These are phyloP conservation scores for Delitschia confertaspora DNA, from an alignment of 495 filamentous ascomycete species.

Conservation along the genomic window DNA sequence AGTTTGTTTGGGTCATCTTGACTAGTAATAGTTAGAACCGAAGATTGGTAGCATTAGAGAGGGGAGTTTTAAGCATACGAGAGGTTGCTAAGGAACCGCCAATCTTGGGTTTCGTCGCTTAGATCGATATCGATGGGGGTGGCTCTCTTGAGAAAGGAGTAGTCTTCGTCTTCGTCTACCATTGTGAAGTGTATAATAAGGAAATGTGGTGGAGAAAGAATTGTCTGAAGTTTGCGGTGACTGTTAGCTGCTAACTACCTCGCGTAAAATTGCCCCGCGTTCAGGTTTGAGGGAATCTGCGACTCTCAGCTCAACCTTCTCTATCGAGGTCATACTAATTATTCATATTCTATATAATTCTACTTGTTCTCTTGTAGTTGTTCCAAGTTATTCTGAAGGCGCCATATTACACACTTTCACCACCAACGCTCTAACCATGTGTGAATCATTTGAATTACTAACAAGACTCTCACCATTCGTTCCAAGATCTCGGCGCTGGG, in stretches of 20 bases:
- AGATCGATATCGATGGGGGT: slow-evolving; percentile 49
- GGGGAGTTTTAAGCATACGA: slow-evolving; percentile 37
- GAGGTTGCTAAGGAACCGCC: slow-evolving; percentile 59
- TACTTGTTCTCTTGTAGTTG: too few relatives aligned
- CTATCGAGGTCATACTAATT: too few relatives aligned
- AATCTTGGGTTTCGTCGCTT: slow-evolving; percentile 83
- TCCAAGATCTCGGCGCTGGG: too few relatives aligned
- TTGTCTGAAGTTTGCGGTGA: too few relatives aligned
- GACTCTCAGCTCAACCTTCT: slow-evolving; percentile 15
- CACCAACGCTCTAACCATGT: too few relatives aligned
- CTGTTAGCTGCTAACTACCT: too few relatives aligned
- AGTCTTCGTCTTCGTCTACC: slow-evolving; percentile 39
- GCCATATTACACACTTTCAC: too few relatives aligned
- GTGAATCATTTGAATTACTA: too few relatives aligned
- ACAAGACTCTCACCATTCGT: too few relatives aligned
- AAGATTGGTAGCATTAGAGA: slow-evolving; percentile 12
- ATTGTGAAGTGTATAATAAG: slow-evolving; percentile 28
- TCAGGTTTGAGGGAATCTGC: slow-evolving; percentile 6
- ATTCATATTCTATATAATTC: too few relatives aligned
- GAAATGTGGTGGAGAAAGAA: too few relatives aligned
- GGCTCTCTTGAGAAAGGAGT: slow-evolving; percentile 10
- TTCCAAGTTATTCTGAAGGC: too few relatives aligned
- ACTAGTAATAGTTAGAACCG: slow-evolving; percentile 1
- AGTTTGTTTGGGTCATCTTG: slow-evolving; percentile 24
- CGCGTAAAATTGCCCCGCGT: slow-evolving; percentile 5